phyloP scores from a whole-genome alignment of 2,329 filamentous ascomycete species.

The Hortaea sp. region DNA sequence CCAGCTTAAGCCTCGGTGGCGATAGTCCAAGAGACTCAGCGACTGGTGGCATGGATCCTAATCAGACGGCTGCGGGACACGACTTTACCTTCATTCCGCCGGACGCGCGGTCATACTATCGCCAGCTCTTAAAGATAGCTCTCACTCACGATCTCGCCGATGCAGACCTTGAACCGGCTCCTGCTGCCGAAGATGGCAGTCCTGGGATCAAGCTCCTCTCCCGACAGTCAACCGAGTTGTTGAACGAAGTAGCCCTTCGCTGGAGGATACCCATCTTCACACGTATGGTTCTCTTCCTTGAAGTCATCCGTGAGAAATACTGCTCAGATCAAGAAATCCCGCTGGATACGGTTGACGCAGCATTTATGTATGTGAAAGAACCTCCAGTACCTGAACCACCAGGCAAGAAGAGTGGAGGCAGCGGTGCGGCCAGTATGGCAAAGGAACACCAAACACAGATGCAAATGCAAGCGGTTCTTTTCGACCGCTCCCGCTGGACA shows the following conservation, averaged over 20 bases:
- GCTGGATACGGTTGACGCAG: constrained; percentile 70
- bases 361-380: constrained; percentile 73
- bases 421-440: constrained; percentile 39
- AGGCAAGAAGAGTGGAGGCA: constrained; percentile 34
- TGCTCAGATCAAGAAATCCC: constrained; percentile 64
- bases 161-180: constrained; percentile 40
- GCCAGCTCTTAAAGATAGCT: constrained; percentile 68
- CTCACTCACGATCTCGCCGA: constrained; percentile 53
- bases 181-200: constrained; percentile 37
- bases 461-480: constrained; percentile 30
- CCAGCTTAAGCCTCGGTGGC: constrained; percentile 51
- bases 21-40: constrained; percentile 30
- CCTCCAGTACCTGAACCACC: constrained; percentile 39
- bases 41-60: constrained; percentile 23
- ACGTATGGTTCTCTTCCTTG: constrained; percentile 68
- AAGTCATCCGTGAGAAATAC: constrained; percentile 78
- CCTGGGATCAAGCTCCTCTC: constrained; percentile 51
- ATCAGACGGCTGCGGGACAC: constrained; percentile 16
- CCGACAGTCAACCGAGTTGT: constrained; percentile 67
- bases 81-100: constrained; percentile 80
- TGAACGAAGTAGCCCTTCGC: constrained; percentile 74
- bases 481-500: constrained; percentile 43
- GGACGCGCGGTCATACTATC: constrained; percentile 74
- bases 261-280: constrained; percentile 85
- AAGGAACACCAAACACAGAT: constrained; percentile 35